Percentiles rank a stretch among this genome's conserved stretches.
These are phyloP conservation scores for Brasilioporus rufonigricans DNA, from an alignment of 768 basidiomycete genomes.

Conservation along the genomic window DNA sequence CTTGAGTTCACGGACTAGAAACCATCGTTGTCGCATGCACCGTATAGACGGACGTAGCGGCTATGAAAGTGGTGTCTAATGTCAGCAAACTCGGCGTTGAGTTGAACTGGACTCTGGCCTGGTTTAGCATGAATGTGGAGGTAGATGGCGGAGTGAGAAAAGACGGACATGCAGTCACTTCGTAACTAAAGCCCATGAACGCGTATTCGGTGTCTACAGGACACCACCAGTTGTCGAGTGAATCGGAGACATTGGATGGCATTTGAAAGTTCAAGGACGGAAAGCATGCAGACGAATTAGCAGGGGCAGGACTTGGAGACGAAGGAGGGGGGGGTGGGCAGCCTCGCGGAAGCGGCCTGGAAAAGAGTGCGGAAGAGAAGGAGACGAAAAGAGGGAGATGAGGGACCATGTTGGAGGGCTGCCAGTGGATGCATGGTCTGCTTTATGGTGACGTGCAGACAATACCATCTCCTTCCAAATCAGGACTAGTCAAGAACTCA, in stretches of 20 bases:
- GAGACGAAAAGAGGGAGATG: background rate
- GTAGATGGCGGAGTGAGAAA: background rate
- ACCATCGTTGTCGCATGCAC: too few relatives aligned
- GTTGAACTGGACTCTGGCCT: constrained; percentile 57
- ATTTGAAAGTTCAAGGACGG: constrained; percentile 48
- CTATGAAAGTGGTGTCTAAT: constrained; percentile 59
- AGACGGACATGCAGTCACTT: constrained; percentile 58
- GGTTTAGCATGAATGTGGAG: background rate
- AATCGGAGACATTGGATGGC: constrained; percentile 48
- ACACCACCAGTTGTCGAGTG: constrained; percentile 63
- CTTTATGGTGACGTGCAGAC: background rate
- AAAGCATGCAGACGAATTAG: constrained; percentile 27
- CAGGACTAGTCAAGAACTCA: too few relatives aligned
- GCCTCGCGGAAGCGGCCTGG: constrained; percentile 15
- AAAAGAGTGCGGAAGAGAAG: constrained; percentile 8
- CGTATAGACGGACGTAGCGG: constrained; percentile 59
- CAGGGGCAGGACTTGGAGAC: too few relatives aligned
- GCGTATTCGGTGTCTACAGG: constrained; percentile 61
- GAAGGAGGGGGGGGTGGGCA: background rate
- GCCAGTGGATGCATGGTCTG: background rate
- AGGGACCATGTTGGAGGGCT: constrained; percentile 11
- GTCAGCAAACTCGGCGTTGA: constrained; percentile 56
- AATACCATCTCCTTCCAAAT: too few relatives aligned
- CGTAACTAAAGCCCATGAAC: constrained; percentile 78
- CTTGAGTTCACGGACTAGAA: constrained; percentile 33